A percentile compares a stretch with the other conserved stretches of the same genome.
Evolutionary conservation across 2,329 filamentous ascomycete genomes (phyloP).

Genomic region (Cryphonectria japonica): DNA sequence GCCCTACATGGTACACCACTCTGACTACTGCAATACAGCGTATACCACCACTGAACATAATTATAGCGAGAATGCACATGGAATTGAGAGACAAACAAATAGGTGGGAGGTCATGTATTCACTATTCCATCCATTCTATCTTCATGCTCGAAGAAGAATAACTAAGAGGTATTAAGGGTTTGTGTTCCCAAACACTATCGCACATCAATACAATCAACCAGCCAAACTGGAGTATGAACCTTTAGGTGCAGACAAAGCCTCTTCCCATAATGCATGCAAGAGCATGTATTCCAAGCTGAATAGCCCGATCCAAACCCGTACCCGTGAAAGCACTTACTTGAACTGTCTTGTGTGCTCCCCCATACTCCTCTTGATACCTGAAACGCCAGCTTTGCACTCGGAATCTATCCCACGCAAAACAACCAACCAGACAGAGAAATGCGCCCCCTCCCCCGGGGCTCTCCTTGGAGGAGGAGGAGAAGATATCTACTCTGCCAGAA

Average conservation of each 20-base stretch:
- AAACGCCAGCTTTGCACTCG: constrained; percentile 5
- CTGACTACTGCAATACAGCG: background rate
- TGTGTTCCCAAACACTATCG: background rate
- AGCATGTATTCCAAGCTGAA: background rate
- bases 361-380: background rate
- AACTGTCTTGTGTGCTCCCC: background rate
- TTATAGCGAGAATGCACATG: background rate
- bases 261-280: background rate
- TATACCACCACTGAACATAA: background rate
- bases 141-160: background rate
- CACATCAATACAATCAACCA: constrained; percentile 1
- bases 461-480: background rate
- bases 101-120: background rate
- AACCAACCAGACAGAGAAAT: background rate
- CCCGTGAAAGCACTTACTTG: background rate
- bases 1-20: background rate
- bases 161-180: background rate
- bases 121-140: background rate
- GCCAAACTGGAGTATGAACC: background rate
- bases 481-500: constrained; percentile 70
- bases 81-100: background rate
- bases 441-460: background rate
- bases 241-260: background rate
- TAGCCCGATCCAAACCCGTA: background rate
- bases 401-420: no score